These are phyloP conservation scores for Penicillium cinerascens DNA, from an alignment of 495 filamentous ascomycete species.

Conservation along the genomic window DNA sequence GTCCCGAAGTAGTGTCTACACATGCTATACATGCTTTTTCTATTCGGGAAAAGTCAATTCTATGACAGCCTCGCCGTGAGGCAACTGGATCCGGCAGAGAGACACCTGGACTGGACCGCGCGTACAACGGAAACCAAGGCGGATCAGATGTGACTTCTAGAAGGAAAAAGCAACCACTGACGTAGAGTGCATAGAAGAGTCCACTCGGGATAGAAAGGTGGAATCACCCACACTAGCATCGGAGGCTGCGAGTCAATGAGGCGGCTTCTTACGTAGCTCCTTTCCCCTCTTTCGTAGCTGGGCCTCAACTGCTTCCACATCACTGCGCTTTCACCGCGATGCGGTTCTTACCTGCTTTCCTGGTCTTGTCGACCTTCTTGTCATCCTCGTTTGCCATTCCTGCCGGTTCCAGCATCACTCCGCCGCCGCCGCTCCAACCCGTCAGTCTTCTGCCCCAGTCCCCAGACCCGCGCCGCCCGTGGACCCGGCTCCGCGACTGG, in stretches of 20 bases:
- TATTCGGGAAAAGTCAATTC: too few relatives aligned
- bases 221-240: neutral
- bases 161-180: neutral
- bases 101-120: too few relatives aligned
- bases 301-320: neutral
- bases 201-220: neutral
- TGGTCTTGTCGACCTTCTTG: conserved; percentile 24
- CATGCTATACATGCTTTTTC: too few relatives aligned
- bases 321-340: conserved; percentile 7
- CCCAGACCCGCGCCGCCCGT: conserved; percentile 34
- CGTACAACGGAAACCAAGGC: neutral
- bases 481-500: conserved; percentile 61
- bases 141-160: neutral
- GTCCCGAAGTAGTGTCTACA: too few relatives aligned
- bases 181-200: neutral
- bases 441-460: conserved; percentile 27
- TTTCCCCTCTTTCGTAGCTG: neutral
- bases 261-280: conserved; percentile 9
- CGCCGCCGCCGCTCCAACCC: conserved; percentile 37
- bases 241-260: neutral
- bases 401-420: conserved; percentile 43
- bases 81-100: too few relatives aligned
- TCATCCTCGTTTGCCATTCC: conserved; percentile 35
- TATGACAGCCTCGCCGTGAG: too few relatives aligned
- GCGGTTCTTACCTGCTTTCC: conserved; percentile 21